Base-by-base conservation (phyloP, 495 filamentous ascomycete species). In the Penicillium cinerascens region DNA sequence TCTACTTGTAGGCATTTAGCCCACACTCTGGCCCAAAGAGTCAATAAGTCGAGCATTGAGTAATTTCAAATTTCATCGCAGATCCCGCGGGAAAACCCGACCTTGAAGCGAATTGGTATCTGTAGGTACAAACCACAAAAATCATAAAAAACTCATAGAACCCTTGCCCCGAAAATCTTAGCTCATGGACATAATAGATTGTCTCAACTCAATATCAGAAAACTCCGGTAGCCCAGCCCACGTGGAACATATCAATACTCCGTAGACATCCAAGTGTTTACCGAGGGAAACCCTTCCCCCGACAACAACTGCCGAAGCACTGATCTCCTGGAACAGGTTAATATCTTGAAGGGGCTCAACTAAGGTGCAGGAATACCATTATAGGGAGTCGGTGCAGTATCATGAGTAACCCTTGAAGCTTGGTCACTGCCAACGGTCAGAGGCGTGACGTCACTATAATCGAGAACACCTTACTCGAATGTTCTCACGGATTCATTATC, bases 241-340 rank as follows among this genome's bases (percentile, higher is more conserved):
- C 23, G 18, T 16, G 16, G n/a, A 27, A 36, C 1, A 43, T n/a
- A 37, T 13, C 13, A 18, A 11, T 17, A 25, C 23, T 44, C 23
- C 35, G 40, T 4, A 4, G 7, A 6, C 35, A 13, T 6, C 2
- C 3, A 15, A 21, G 2, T 6, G 15, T 51, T 38, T 52, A 43
- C 35, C 49, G 44, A 35, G 45, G 8, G 44, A 52, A 56, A 7
- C 52, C 52, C 9, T 56, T 60, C 10, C 52, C 49, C 35, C 53
- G 46, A 36, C 46, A 60, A 33, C 53, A 60, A 48, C 49, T 53
- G 42, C 54, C 56, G 48, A 59, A 59, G 43, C 56, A 59, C 47
- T 59, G 56, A 59, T 59, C 56, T 42, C 56, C 56, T 59, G 56
- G 29, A 22, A 54, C 21, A 26, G 21, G 51, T 59, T 40, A 54